A percentile compares a stretch with the other conserved stretches of the same genome.
These are phyloP conservation scores for Trichoderma pleuroti DNA, from an alignment of 2,329 filamentous ascomycete genomes.

Conservation along the genomic window DNA sequence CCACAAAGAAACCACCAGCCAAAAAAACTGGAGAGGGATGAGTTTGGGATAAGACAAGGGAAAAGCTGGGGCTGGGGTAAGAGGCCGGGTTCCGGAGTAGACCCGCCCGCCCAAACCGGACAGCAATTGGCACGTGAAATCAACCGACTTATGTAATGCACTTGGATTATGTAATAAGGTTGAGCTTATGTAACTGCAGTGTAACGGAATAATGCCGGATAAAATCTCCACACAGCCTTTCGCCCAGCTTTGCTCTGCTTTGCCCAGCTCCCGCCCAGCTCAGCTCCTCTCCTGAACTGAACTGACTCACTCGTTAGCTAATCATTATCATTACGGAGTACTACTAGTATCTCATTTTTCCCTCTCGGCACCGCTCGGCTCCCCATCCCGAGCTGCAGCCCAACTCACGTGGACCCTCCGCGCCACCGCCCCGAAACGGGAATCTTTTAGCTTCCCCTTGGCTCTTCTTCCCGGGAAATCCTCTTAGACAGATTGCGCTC, in stretches of 20 bases:
- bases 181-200: neutral
- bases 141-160: neutral
- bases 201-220: neutral
- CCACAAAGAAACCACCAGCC: neutral
- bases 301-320: neutral
- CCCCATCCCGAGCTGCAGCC: conserved; percentile 5
- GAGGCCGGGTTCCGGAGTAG: neutral
- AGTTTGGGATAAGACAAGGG: neutral
- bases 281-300: too few relatives aligned
- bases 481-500: neutral
- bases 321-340: neutral
- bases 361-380: neutral
- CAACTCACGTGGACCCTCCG: conserved; percentile 1
- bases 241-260: neutral
- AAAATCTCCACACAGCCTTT: neutral
- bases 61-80: neutral
- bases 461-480: conserved; percentile 15
- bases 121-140: neutral
- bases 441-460: neutral
- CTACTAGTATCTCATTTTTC: too few relatives aligned
- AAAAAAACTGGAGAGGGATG: neutral
- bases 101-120: neutral
- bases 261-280: neutral
- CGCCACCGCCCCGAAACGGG: neutral
- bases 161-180: neutral